These are phyloP conservation scores for Phytophthora citrophthora DNA, from an alignment of 352 stramenopile genomes.

Conservation along the genomic window DNA sequence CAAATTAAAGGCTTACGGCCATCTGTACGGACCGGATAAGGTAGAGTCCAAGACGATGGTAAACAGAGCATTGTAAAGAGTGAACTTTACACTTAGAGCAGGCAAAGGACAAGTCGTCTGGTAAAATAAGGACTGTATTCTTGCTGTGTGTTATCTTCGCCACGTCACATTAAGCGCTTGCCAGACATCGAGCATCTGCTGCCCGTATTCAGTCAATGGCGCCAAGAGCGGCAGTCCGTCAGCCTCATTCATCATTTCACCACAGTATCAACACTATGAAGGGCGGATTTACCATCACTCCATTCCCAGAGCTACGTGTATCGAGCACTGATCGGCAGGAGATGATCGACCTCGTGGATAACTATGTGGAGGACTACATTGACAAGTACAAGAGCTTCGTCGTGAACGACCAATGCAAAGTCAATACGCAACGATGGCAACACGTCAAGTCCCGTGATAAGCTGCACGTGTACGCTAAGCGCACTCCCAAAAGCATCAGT, in stretches of 20 bases:
- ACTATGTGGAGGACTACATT: slow-evolving; percentile 21
- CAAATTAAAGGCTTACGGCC: not conserved
- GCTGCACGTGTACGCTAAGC: slow-evolving; percentile 18
- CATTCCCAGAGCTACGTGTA: slow-evolving; percentile 4
- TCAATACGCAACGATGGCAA: slow-evolving; percentile 20
- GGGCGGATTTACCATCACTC: slow-evolving; percentile 1
- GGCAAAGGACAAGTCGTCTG: not conserved
- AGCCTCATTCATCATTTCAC: slow-evolving; percentile 4
- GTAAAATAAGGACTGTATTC: no score
- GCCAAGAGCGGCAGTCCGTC: not conserved
- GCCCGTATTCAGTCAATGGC: not conserved
- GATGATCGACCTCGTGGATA: slow-evolving; percentile 9
- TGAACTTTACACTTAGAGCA: not conserved
- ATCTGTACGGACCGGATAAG: slow-evolving; percentile 7
- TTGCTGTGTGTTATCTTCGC: not conserved
- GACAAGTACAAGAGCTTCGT: slow-evolving; percentile 10
- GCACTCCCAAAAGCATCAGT: not conserved
- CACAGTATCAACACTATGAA: not conserved
- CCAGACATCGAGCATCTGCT: not conserved
- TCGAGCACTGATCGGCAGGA: slow-evolving; percentile 5
- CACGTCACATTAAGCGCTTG: not conserved
- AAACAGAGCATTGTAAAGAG: not conserved
- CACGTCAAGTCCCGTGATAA: slow-evolving; percentile 21
- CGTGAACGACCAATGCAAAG: slow-evolving; percentile 10
- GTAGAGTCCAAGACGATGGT: not conserved